phyloP scores from a whole-genome alignment of 106 monocot genomes.

The Agapanthus africanus region DNA sequence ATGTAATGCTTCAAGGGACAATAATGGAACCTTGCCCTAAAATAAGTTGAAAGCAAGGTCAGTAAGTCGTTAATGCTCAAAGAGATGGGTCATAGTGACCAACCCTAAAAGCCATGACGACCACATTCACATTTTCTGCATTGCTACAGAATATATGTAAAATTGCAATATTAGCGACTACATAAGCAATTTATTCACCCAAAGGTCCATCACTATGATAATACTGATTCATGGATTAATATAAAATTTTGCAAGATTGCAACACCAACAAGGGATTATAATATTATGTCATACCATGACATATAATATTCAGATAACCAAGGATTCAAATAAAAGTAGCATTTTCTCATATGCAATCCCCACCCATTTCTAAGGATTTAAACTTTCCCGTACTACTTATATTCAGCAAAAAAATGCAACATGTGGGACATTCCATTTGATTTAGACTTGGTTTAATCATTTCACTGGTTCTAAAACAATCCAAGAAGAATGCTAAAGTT shows the following conservation, averaged over 20 bases:
- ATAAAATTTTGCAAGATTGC: background rate
- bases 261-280: background rate
- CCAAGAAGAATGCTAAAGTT: background rate
- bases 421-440: background rate
- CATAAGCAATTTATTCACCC: background rate
- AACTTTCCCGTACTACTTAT: background rate
- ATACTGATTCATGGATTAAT: background rate
- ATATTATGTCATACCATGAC: background rate
- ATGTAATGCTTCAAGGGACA: conserved; percentile 84
- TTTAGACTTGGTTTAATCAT: background rate
- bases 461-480: background rate
- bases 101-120: background rate
- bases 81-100: background rate
- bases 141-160: background rate
- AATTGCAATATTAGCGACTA: background rate
- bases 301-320: too few species aligned
- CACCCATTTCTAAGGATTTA: background rate
- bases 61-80: background rate
- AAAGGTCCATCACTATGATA: background rate
- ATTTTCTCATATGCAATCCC: background rate
- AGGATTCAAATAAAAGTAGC: background rate
- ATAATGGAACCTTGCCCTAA: conserved; percentile 66
- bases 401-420: too few species aligned
- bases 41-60: background rate
- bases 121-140: background rate